Conservation (phyloP, 345 rosid genomes). For the Citrus sp. region DNA sequence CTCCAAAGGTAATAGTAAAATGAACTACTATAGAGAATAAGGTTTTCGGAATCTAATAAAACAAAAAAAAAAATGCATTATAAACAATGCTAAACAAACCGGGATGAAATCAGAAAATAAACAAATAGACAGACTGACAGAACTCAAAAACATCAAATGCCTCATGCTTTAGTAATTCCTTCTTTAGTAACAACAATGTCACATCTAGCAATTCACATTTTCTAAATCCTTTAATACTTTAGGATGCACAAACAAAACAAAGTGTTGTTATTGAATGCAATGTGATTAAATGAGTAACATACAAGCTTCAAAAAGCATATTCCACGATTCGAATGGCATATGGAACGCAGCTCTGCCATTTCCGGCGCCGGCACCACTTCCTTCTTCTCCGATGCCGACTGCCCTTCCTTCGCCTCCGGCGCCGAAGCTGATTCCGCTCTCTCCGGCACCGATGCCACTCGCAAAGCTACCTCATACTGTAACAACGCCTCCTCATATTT, state of each 20-base stretch:
- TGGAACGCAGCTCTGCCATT: slow-evolving; percentile 44
- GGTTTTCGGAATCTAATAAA: not conserved
- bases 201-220: not conserved
- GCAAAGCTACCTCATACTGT: slow-evolving; percentile 61
- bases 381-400: slow-evolving; percentile 35
- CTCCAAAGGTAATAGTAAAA: not conserved
- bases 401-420: slow-evolving; percentile 9
- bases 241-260: not conserved
- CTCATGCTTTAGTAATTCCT: not conserved
- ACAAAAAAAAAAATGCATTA: not conserved
- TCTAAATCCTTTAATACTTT: not conserved
- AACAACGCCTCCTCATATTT: slow-evolving; percentile 75
- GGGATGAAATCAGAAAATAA: no score
- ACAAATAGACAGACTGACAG: not conserved
- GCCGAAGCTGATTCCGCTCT: slow-evolving; percentile 9
- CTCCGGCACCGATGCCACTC: slow-evolving; percentile 38
- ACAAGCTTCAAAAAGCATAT: slow-evolving; percentile 81
- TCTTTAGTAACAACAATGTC: not conserved
- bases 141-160: not conserved
- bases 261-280: not conserved
- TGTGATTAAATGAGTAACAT: slow-evolving; percentile 1
- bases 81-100: not conserved
- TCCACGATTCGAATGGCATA: slow-evolving; percentile 77
- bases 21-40: not conserved
- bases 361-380: not conserved